These are phyloP conservation scores for Saccharomyces hybrid DNA, from an alignment of 1,139 yeast genomes.

Conservation along the genomic window DNA sequence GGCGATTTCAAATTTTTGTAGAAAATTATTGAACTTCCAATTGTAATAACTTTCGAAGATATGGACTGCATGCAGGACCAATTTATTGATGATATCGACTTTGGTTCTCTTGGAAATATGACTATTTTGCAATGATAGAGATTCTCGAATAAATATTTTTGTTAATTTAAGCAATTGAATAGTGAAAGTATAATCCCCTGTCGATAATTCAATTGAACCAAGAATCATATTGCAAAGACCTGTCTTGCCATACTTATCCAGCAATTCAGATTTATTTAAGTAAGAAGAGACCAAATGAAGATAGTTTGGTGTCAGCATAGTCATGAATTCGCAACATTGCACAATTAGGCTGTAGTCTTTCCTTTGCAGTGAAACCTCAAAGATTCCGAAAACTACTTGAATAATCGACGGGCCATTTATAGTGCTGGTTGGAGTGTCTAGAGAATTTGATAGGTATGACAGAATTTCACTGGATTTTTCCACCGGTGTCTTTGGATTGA, in stretches of 20 bases:
- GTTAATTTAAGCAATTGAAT: conserved; percentile 50
- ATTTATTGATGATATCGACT: conserved; percentile 47
- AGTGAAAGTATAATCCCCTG: conserved; percentile 61
- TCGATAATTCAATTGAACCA: conserved; percentile 67
- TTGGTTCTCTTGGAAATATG: conserved; percentile 42
- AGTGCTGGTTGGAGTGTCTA: conserved; percentile 28
- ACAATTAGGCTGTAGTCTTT: conserved; percentile 44
- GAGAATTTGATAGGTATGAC: conserved; percentile 2
- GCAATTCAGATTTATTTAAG: conserved; percentile 55
- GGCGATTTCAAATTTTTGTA: conserved; percentile 61
- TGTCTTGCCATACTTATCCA: conserved; percentile 61
- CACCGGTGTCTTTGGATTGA: conserved; percentile 36
- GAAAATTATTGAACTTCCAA: conserved; percentile 51
- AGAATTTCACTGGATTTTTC: conserved; percentile 39
- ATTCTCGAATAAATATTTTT: conserved; percentile 46
- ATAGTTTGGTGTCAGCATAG: conserved; percentile 41
- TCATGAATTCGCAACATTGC: conserved; percentile 45
- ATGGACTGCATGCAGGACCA: conserved; percentile 50
- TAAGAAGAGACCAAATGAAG: conserved; percentile 77
- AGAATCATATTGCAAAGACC: conserved; percentile 57
- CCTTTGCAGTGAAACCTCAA: conserved; percentile 60
- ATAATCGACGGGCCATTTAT: conserved; percentile 34
- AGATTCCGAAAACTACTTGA: conserved; percentile 55
- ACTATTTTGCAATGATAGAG: conserved; percentile 32
- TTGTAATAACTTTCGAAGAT: conserved; percentile 68